Percentiles rank a stretch among this genome's conserved stretches.
phyloP scores from a whole-genome alignment of 805 yeast genomes.

The Pichia eremophila region DNA sequence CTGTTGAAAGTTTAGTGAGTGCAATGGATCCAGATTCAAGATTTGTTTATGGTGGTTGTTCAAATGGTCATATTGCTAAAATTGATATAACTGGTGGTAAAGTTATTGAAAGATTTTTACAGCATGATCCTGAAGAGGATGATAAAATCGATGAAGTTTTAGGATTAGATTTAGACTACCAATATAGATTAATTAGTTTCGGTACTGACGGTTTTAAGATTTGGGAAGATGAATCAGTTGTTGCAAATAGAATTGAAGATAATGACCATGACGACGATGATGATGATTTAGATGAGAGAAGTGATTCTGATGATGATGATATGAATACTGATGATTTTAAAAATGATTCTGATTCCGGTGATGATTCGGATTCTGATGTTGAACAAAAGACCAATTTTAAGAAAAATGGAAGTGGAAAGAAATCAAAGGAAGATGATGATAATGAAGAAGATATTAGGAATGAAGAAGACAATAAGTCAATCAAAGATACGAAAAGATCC shows the following conservation, averaged over 20 bases:
- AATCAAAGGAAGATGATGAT: neutral
- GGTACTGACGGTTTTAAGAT: constrained; percentile 76
- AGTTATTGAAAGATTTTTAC: constrained; percentile 56
- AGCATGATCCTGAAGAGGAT: constrained; percentile 62
- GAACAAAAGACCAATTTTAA: too few relatives aligned
- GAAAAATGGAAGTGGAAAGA: neutral
- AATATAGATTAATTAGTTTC: constrained; percentile 69
- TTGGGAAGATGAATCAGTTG: constrained; percentile 43
- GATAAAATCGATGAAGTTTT: constrained; percentile 65
- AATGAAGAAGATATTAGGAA: neutral
- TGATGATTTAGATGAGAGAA: constrained; percentile 10
- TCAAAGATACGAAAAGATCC: neutral
- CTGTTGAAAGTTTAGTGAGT: constrained; percentile 62
- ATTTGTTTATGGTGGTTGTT: constrained; percentile 69
- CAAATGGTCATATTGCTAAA: constrained; percentile 64
- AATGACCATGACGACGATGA: too few relatives aligned
- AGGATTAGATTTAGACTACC: constrained; percentile 67
- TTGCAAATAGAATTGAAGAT: constrained; percentile 20
- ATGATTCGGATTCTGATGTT: neutral
- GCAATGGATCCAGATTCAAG: constrained; percentile 44
- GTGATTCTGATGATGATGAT: constrained; percentile 10
- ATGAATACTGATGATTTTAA: constrained; percentile 5
- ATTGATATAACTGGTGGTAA: constrained; percentile 58
- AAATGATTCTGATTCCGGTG: constrained; percentile 1
- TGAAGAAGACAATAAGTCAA: neutral